A percentile compares a stretch with the other conserved stretches of the same genome.
Conservation (phyloP, 73 alveolate genomes). For the Tetrahymena malaccensis region DNA sequence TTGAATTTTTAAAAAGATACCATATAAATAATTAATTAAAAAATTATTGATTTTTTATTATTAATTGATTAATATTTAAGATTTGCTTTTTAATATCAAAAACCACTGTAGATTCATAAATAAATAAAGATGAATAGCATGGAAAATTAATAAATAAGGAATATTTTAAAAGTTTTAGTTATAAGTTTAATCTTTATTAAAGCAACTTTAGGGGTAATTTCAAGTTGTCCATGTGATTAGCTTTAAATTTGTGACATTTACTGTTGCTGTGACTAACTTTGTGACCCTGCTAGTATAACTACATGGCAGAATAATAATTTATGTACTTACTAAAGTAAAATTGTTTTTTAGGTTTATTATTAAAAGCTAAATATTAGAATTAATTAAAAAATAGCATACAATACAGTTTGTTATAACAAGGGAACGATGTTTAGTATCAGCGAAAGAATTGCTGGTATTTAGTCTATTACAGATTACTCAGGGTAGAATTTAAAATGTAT, state of each 20-base stretch:
- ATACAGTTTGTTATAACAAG: neutral
- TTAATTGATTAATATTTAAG: no score
- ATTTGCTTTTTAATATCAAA: no score
- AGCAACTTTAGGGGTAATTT: neutral
- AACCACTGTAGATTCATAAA: no score
- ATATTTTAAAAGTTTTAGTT: neutral
- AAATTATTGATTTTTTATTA: neutral
- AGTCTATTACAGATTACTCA: neutral
- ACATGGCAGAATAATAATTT: neutral
- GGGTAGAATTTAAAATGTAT: neutral
- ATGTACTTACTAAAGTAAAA: neutral
- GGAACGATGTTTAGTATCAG: neutral
- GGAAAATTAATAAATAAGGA: neutral
- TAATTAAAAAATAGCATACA: neutral
- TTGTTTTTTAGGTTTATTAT: neutral
- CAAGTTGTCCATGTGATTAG: neutral
- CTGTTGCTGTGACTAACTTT: neutral
- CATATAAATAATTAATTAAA: no score
- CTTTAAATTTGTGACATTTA: neutral
- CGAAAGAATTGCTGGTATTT: neutral
- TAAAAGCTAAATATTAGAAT: neutral
- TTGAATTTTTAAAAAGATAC: neutral
- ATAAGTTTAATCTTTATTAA: neutral
- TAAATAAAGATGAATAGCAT: neutral
- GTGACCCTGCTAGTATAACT: neutral